Evolutionary conservation across 495 filamentous ascomycete genomes (phyloP).

Genomic region (Penicillium riverlandense): DNA sequence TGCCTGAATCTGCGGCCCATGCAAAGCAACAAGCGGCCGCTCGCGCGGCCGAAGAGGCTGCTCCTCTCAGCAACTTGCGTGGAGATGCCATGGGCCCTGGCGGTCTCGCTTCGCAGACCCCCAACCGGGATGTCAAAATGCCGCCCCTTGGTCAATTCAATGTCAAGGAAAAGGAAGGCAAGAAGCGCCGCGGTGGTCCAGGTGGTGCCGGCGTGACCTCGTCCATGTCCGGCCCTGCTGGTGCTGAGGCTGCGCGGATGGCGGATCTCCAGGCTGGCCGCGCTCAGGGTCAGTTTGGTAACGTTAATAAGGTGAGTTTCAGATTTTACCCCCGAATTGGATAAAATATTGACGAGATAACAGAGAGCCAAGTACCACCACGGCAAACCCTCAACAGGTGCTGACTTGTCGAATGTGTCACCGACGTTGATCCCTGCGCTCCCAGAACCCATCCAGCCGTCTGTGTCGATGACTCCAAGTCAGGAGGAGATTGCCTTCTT

Average conservation of each 20-base stretch:
- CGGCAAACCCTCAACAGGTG: constrained; percentile 47
- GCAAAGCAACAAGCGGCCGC: constrained; percentile 62
- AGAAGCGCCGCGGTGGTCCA: constrained; percentile 60
- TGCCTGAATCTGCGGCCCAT: constrained; percentile 92
- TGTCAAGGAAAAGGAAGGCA: constrained; percentile 64
- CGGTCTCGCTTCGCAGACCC: constrained; percentile 38
- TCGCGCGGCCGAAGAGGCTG: constrained; percentile 60
- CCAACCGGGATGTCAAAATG: constrained; percentile 60
- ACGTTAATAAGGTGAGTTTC: constrained; percentile 44
- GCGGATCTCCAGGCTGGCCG: constrained; percentile 26
- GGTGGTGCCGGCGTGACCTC: constrained; percentile 22
- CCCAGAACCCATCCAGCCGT: constrained; percentile 77
- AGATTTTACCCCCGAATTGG: background rate
- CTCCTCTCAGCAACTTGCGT: constrained; percentile 53
- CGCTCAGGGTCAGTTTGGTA: constrained; percentile 29
- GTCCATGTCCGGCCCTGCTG: constrained; percentile 24
- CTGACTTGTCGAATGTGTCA: constrained; percentile 66
- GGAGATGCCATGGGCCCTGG: constrained; percentile 32
- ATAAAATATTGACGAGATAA: background rate
- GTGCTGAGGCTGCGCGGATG: constrained; percentile 29
- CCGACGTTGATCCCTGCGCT: constrained; percentile 81
- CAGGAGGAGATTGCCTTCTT: constrained; percentile 90
- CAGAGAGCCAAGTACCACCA: constrained; percentile 60
- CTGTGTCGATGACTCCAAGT: constrained; percentile 44
- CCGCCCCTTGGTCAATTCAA: constrained; percentile 95